A percentile compares a stretch with the other conserved stretches of the same genome.
phyloP scores from a whole-genome alignment of 352 stramenopile species.

The Pythium sp. region DNA sequence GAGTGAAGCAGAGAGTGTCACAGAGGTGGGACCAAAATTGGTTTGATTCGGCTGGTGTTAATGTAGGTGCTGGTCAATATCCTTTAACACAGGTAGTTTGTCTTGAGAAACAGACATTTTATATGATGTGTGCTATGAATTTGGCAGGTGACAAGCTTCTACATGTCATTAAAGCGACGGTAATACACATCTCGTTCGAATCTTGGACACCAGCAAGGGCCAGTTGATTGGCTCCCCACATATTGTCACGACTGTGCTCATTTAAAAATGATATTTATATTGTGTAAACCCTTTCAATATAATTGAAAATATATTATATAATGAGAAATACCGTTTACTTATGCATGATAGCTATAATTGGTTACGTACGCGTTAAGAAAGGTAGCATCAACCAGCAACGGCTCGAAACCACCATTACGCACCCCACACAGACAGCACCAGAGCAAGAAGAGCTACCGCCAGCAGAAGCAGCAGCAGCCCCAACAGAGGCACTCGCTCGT shows the following conservation, averaged over 20 bases:
- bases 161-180: slow-evolving; percentile 3
- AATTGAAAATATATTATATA: no score
- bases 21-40: background rate
- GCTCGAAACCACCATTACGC: background rate
- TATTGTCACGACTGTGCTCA: background rate
- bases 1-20: background rate
- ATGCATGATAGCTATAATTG: no score
- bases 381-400: background rate
- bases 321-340: no score
- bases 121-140: background rate
- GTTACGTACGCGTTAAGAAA: background rate
- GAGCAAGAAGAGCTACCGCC: background rate
- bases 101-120: background rate
- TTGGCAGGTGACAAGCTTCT: background rate
- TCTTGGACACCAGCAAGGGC: background rate
- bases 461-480: background rate
- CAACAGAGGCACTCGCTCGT: background rate
- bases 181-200: background rate
- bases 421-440: background rate
- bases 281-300: no score
- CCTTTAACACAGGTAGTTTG: background rate
- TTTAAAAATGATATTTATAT: no score
- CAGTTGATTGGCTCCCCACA: slow-evolving; percentile 3
- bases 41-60: background rate
- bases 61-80: background rate